Evolutionary conservation across 129 eudicot species (phyloP).

Genomic region (Arctium minus): DNA sequence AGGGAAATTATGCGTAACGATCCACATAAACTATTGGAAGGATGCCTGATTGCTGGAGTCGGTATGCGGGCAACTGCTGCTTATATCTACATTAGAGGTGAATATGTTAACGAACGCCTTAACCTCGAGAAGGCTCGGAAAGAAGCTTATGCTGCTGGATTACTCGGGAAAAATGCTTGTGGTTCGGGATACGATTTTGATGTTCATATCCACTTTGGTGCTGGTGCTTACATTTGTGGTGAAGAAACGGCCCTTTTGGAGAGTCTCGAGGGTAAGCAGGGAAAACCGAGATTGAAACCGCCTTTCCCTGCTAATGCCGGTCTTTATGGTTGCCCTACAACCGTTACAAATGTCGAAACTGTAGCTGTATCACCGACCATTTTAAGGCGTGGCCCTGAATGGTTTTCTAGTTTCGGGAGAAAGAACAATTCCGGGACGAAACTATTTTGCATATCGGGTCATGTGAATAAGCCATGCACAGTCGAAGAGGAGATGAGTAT

Average conservation of each 20-base stretch:
- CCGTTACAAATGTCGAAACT: slow-evolving; percentile 95
- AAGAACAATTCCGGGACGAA: slow-evolving; percentile 92
- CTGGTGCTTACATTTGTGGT: slow-evolving; percentile 96
- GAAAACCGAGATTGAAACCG: slow-evolving; percentile 94
- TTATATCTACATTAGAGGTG: slow-evolving; percentile 91
- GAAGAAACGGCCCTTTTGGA: slow-evolving; percentile 96
- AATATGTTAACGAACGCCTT: slow-evolving; percentile 81
- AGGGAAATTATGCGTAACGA: slow-evolving; percentile 94
- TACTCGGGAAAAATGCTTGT: slow-evolving; percentile 85
- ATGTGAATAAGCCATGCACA: slow-evolving; percentile 93
- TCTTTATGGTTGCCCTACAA: slow-evolving; percentile 83
- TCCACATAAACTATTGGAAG: slow-evolving; percentile 92
- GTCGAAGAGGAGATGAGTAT: slow-evolving; percentile 98
- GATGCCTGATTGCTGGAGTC: slow-evolving; percentile 88
- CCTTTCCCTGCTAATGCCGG: slow-evolving; percentile 97
- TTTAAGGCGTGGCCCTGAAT: slow-evolving; percentile 86
- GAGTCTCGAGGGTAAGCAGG: slow-evolving; percentile 94
- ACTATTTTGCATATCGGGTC: slow-evolving; percentile 81
- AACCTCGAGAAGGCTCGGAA: slow-evolving; percentile 74
- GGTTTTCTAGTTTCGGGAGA: slow-evolving; percentile 96
- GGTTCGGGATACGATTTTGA: slow-evolving; percentile 97
- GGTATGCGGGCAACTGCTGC: slow-evolving; percentile 95
- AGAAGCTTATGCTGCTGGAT: slow-evolving; percentile 93
- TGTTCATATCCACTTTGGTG: slow-evolving; percentile 87
- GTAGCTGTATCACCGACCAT: slow-evolving; percentile 96